Evolutionary conservation across 2,329 filamentous ascomycete genomes (phyloP), one percentile per base, ranked within the genome.

Genomic region (Colletotrichum lini): DNA sequence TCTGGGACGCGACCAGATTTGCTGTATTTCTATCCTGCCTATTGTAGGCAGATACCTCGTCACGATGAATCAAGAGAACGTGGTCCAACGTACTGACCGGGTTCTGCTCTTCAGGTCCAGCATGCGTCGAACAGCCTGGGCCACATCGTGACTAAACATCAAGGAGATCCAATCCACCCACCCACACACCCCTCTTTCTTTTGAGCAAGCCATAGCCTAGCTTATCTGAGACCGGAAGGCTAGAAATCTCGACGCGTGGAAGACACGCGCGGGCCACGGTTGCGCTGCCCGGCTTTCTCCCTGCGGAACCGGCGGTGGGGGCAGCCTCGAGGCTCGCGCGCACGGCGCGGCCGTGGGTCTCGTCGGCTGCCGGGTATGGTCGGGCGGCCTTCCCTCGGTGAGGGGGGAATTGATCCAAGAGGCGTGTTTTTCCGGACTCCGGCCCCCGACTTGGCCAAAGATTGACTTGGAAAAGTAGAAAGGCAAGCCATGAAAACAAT

Each of bases 241-340:
- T 10, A 15, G 21, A 47, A 30, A 9, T 4, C 23, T 16, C 15
- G 2, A 10, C 23, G 9, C 13, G 18, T 7, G 13, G 8, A 15
- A 13, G 8, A 15, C 6, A 26, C 26, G 18, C 58, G 74, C 66
- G 73, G 64, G 23, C 70, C 69, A 53, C 72, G 70, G 21, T 73
- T 50, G 62, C 71, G 73, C 13, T 64, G 60, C 2, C 47, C 26
- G 30, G 70, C 47, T 21, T 73, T 73, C 61, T 73, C 66, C 18
- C 67, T 45, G 49, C 70, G 66, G 42, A 73, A 65, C 42, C 71
- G 72, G 52, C 63, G 73, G 23, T 69, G 65, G 16, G 72, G 72
- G 52, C 74, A 71, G 53, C 73, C 74, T 58, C 61, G 74, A 5
- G 26, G 21, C 35, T 23, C n/a, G 23, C 15, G 73, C 72, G 21